Base-by-base conservation (phyloP, 768 basidiomycete genomes). In the Hygrocybe coccinea region DNA sequence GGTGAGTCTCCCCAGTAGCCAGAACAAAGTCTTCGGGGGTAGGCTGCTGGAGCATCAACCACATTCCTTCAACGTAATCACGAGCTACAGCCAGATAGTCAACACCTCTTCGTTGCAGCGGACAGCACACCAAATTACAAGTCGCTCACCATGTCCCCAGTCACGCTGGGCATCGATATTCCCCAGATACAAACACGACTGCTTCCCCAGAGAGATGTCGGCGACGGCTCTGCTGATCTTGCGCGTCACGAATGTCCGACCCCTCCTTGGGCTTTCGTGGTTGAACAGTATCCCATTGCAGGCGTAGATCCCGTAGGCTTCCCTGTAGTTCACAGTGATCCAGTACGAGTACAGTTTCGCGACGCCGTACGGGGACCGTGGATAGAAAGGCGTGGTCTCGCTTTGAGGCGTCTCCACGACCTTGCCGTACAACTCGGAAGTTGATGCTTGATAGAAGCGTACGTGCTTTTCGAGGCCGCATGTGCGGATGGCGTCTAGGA, bases 201-300 rank as follows among this genome's bases (percentile, higher is more conserved):
- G 91, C 76, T 95, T 95, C 54, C 90, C 91, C 48, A 93, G 71
- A 56, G 79, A 78, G 65, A 98, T 97, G 66, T 98, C 95, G 7
- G 95, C 94, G 15, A 84, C 94, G 9, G 94, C 94, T 57, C 95
- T 79, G 44, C 89, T 78, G 64, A 97, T 97, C 77, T 97, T 97
- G 66, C 94, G 80, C 39, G 95, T 97, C 62, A 97, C 94, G 74
- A 97, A 97, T 7, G 94, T 97, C 67, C 94, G 77, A 19, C 95
- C 95, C 62, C 95, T 81, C 49, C 95, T 81, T 12, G 95, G 95
- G 63, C 93, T 95, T 75, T 98, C 95, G 73, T 97, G 95, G 69
- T 97, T 97, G 84, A 97, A 98, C 62, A 97, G 73, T 66, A 98
- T 97, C 47, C 95, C 95, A 71, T 97, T 97, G 72, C 90, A 94